Percentiles rank a stretch among this genome's conserved stretches.
Evolutionary conservation across 2,329 filamentous ascomycete genomes (phyloP).

Genomic region (Trichoderma hamatum): DNA sequence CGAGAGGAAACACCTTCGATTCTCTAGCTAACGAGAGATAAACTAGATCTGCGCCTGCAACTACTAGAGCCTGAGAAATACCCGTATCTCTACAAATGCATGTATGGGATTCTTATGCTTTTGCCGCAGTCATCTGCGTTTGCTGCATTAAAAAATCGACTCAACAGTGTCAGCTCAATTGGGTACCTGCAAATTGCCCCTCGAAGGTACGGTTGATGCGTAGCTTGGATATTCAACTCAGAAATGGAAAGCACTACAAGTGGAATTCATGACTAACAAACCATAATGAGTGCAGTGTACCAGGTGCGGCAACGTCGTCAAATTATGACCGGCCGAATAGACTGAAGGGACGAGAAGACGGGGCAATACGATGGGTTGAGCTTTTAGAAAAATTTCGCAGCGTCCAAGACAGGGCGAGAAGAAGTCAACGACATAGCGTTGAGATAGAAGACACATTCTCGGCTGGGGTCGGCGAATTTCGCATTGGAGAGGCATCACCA

Average conservation of each 20-base stretch:
- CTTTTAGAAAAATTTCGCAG: constrained; percentile 91
- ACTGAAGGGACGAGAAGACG: constrained; percentile 80
- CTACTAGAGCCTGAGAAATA: constrained; percentile 93
- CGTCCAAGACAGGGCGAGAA: constrained; percentile 83
- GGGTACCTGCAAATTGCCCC: constrained; percentile 86
- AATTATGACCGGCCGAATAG: constrained; percentile 74
- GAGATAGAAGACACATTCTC: constrained; percentile 54
- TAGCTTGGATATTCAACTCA: background rate
- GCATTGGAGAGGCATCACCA: constrained; percentile 46
- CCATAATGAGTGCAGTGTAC: constrained; percentile 40
- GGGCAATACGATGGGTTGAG: constrained; percentile 86
- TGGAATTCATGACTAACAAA: background rate
- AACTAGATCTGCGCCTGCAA: constrained; percentile 83
- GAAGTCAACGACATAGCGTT: constrained; percentile 63
- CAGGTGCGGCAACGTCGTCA: constrained; percentile 53
- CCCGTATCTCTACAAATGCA: constrained; percentile 94
- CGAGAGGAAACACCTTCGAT: background rate
- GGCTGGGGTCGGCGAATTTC: constrained; percentile 49
- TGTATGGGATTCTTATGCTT: constrained; percentile 96
- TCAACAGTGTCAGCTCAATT: constrained; percentile 97
- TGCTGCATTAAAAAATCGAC: constrained; percentile 90
- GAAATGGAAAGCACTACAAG: background rate
- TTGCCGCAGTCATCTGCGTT: constrained; percentile 98
- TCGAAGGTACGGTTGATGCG: constrained; percentile 66
- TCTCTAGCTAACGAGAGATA: background rate